Conservation (phyloP, 1,284 basidiomycete genomes). For the Stygiomarasmius scandens region DNA sequence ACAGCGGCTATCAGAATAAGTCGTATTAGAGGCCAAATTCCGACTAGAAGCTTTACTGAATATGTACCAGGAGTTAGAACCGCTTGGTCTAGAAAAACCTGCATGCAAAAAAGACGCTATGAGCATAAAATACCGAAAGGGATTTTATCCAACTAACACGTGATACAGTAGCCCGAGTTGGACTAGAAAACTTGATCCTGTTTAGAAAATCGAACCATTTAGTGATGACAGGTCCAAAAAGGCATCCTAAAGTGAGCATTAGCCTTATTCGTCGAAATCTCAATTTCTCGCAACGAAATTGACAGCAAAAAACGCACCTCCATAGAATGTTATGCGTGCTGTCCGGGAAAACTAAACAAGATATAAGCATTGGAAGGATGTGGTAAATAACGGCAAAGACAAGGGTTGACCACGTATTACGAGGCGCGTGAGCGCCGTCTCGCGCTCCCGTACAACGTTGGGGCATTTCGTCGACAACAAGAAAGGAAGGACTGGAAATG, state of each 20-base stretch:
- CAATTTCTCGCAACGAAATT: background rate
- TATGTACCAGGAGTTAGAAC: slow-evolving; percentile 70
- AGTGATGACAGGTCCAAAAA: slow-evolving; percentile 73
- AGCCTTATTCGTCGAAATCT: no score
- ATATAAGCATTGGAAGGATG: background rate
- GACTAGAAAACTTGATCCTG: slow-evolving; percentile 60
- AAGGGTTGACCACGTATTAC: no score
- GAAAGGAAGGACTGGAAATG: background rate
- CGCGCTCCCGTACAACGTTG: no score
- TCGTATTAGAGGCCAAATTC: background rate
- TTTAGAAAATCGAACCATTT: slow-evolving; percentile 73
- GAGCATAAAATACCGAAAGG: slow-evolving; percentile 6
- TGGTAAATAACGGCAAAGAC: background rate
- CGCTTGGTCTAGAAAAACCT: slow-evolving; percentile 78
- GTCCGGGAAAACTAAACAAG: slow-evolving; percentile 61
- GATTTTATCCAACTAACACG: slow-evolving; percentile 43
- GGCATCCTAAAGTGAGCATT: no score
- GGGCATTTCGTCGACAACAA: no score
- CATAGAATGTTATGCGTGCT: slow-evolving; percentile 73
- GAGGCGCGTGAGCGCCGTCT: no score
- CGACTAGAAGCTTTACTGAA: no score
- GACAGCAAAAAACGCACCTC: slow-evolving; percentile 44
- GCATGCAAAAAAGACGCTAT: background rate
- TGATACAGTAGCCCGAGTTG: slow-evolving; percentile 58
- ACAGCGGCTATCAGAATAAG: slow-evolving; percentile 50